A percentile compares a stretch with the other conserved stretches of the same genome.
phyloP scores from a whole-genome alignment of 2,329 filamentous ascomycete species.

The Macroventuria anomochaeta region DNA sequence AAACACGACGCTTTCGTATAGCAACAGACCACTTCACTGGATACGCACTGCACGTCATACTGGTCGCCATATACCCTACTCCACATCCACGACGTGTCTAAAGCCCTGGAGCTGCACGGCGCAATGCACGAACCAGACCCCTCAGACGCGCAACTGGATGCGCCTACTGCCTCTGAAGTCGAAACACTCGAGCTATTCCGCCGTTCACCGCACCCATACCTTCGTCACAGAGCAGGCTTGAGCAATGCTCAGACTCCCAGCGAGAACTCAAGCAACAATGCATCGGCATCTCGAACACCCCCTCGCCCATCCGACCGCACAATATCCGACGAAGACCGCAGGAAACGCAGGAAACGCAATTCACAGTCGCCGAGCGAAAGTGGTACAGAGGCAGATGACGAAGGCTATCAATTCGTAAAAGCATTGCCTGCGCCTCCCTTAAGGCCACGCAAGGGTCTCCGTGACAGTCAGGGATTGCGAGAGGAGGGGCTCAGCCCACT shows the following conservation, averaged over 20 bases:
- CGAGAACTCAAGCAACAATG: slow-evolving; percentile 26
- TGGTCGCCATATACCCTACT: background rate
- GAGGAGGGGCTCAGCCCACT: slow-evolving; percentile 50
- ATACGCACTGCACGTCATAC: background rate
- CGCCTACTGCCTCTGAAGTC: slow-evolving; percentile 29
- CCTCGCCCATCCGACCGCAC: slow-evolving; percentile 25
- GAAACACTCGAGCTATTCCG: slow-evolving; percentile 45
- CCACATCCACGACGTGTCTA: slow-evolving; percentile 7
- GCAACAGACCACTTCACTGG: slow-evolving; percentile 1
- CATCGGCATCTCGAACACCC: slow-evolving; percentile 23
- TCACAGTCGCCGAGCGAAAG: slow-evolving; percentile 73
- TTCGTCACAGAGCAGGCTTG: slow-evolving; percentile 40
- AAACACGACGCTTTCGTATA: slow-evolving; percentile 19
- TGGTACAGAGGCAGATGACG: slow-evolving; percentile 94
- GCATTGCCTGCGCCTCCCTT: slow-evolving; percentile 80
- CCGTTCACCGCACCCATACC: slow-evolving; percentile 49
- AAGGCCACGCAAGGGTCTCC: slow-evolving; percentile 77
- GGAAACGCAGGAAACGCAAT: slow-evolving; percentile 34
- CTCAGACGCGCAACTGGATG: slow-evolving; percentile 28
- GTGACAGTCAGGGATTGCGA: slow-evolving; percentile 55
- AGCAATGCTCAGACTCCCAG: slow-evolving; percentile 26
- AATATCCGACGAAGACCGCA: slow-evolving; percentile 36
- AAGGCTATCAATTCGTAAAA: slow-evolving; percentile 76
- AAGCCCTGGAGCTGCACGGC: slow-evolving; percentile 11
- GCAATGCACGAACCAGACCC: slow-evolving; percentile 25